Conservation (phyloP, 345 rosid genomes). For the Euphorbia tirucalli region DNA sequence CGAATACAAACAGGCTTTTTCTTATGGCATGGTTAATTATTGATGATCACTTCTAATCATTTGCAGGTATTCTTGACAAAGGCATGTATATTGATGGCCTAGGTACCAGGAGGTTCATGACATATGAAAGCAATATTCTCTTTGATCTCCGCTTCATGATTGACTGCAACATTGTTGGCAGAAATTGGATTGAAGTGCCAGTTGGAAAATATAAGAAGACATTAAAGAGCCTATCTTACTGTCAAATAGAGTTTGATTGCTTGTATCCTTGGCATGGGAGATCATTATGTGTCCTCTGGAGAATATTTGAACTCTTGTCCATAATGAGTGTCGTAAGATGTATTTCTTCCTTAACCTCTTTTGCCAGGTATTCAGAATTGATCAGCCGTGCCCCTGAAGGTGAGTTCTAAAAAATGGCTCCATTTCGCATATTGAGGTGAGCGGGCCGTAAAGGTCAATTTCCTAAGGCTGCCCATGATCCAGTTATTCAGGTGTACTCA, state of each 20-base stretch:
- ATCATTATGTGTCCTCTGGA: constrained; percentile 6
- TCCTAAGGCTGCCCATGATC: constrained; percentile 97
- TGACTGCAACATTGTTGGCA: constrained; percentile 82
- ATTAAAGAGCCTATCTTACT: constrained; percentile 57
- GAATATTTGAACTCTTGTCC: constrained; percentile 4
- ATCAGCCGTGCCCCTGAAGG: constrained; percentile 90
- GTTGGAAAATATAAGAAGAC: constrained; percentile 73
- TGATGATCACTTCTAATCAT: not conserved
- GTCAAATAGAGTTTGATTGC: constrained; percentile 93
- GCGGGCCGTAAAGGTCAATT: constrained; percentile 99
- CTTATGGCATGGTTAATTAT: not conserved
- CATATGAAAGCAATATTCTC: constrained; percentile 90
- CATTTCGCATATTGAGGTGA: constrained; percentile 93
- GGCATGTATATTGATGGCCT: constrained; percentile 92
- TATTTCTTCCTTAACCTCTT: constrained; percentile 37
- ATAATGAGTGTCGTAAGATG: constrained; percentile 5
- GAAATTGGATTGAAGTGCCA: constrained; percentile 96
- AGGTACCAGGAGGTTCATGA: constrained; percentile 85
- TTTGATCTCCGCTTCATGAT: constrained; percentile 96
- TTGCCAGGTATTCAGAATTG: constrained; percentile 65
- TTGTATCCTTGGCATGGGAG: constrained; percentile 60
- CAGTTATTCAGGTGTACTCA: constrained; percentile 80
- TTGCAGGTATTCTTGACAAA: constrained; percentile 85
- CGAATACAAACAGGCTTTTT: not conserved
- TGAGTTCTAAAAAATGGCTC: constrained; percentile 96